These are phyloP conservation scores for Graphilbum ipis-grandicollis DNA, from an alignment of 2,329 filamentous ascomycete species.

Conservation along the genomic window DNA sequence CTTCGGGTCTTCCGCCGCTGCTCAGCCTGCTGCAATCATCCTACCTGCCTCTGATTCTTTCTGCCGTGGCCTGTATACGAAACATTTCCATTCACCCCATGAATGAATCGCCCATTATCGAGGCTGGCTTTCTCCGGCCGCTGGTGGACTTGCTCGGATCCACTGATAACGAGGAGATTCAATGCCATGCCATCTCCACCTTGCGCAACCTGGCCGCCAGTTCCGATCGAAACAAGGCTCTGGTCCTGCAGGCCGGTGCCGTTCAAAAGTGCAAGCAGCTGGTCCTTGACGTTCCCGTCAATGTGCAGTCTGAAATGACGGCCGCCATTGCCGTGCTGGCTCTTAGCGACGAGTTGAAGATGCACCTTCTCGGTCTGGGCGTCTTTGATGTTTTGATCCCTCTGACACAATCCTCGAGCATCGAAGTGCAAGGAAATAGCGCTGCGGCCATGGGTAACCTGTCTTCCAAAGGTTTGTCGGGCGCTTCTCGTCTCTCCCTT, in stretches of 20 bases:
- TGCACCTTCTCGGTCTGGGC: constrained; percentile 73
- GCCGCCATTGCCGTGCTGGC: constrained; percentile 96
- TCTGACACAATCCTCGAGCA: constrained; percentile 83
- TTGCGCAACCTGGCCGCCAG: constrained; percentile 89
- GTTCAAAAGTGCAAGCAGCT: constrained; percentile 98
- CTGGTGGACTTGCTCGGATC: constrained; percentile 86
- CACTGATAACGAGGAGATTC: constrained; percentile 96
- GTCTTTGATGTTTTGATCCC: constrained; percentile 96
- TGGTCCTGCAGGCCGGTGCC: constrained; percentile 91
- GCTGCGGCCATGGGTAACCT: constrained; percentile 89
- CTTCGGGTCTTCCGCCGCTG: constrained; percentile 68
- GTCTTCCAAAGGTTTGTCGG: constrained; percentile 69
- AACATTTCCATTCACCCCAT: constrained; percentile 97
- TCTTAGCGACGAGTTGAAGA: constrained; percentile 87
- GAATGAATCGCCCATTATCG: constrained; percentile 97
- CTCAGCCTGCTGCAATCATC: constrained; percentile 85
- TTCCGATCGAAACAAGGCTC: constrained; percentile 91
- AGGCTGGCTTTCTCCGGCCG: constrained; percentile 87
- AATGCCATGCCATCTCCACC: constrained; percentile 96
- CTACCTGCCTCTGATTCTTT: constrained; percentile 88
- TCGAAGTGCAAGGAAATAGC: constrained; percentile 96
- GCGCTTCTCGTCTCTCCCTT: background rate
- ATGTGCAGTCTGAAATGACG: constrained; percentile 97
- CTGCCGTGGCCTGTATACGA: constrained; percentile 91
- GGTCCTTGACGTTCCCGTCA: constrained; percentile 79